These are phyloP conservation scores for Selenicereus undatus DNA, from an alignment of 148 eudicot species.

Conservation along the genomic window DNA sequence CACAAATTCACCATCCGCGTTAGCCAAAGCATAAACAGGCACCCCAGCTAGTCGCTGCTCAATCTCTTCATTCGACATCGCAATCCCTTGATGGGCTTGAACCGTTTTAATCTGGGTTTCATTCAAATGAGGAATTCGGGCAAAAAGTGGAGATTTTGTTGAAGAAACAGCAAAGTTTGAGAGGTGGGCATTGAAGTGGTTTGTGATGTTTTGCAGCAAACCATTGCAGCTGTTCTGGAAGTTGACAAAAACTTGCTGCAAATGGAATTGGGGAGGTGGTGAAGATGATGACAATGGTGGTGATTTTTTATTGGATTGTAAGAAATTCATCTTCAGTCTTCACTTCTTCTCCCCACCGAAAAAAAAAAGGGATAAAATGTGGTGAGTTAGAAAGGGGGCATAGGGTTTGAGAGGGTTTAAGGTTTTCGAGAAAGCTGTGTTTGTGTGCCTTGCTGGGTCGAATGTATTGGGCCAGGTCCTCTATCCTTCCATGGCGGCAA, in stretches of 20 bases:
- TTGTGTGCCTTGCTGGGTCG: neutral
- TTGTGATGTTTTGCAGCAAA: slow-evolving; percentile 27
- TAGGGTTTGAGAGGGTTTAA: slow-evolving; percentile 18
- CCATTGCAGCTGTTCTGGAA: slow-evolving; percentile 38
- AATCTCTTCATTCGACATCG: slow-evolving; percentile 47
- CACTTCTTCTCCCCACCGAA: slow-evolving; percentile 3
- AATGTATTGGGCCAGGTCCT: neutral
- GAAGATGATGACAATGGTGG: slow-evolving; percentile 1
- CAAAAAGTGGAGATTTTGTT: slow-evolving; percentile 25
- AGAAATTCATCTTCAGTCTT: slow-evolving; percentile 13
- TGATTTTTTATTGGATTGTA: slow-evolving; percentile 11
- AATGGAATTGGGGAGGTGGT: slow-evolving; percentile 11
- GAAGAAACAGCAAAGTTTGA: slow-evolving; percentile 32
- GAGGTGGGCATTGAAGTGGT: slow-evolving; percentile 33
- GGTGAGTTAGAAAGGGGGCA: slow-evolving; percentile 11
- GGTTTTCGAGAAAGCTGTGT: neutral
- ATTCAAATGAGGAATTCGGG: slow-evolving; percentile 27
- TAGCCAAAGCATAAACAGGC: slow-evolving; percentile 69
- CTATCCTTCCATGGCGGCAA: neutral
- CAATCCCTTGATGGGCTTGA: neutral
- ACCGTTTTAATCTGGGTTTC: neutral
- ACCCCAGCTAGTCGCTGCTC: slow-evolving; percentile 78
- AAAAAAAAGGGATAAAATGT: neutral
- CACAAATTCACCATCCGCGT: slow-evolving; percentile 65
- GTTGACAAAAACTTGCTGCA: slow-evolving; percentile 45